Evolutionary conservation across 2,329 filamentous ascomycete species (phyloP), one percentile per base, ranked within the genome.

Genomic region (Colletotrichum paranaense): DNA sequence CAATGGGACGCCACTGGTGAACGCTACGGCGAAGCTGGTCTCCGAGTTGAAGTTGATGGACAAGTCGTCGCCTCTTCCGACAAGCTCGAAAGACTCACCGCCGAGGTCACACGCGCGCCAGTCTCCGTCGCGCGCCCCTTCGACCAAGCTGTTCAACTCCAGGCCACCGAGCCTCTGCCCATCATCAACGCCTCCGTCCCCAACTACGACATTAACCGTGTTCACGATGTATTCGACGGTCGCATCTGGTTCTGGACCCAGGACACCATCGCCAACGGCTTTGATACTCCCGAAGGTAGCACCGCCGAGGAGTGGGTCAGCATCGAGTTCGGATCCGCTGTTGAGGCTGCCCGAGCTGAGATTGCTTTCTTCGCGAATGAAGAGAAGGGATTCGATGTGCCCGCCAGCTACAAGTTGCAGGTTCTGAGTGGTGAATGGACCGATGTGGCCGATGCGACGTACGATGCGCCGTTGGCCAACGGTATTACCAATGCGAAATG

Each of bases 1-100:
- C 72, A 86, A 4, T 86, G 83, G 76, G 84, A 86, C 67, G 73
- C 78, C 26, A 75, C 81, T 35, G 84, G 84, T 2, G 78, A 78
- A 1, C 79, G 80, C 60, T 86, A 86, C 71, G 76, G 76, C 3
- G 75, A 76, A 26, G 80, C 79, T 4, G 85, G 84, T 1, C 74
- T 86, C 42, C 80, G 75, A 2, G 78, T 86, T 55, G 86, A 80
- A 58, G 76, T 83, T 3, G 80, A 86, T 66, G 82, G 81, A 14
- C 68, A 66, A 14, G 67, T 69, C 9, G 67, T 70, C 11, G 62
- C 67, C 5, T 70, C 62, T 5, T 70, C 67, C 12, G 67, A 70
- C 9, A 66, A 70, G 55, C 67, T 70, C 14, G 55, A 66, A 16
- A 62, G 62, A 1, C 42, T 70, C 5, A 70, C 62, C 12, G 67